phyloP scores from a whole-genome alignment of 805 yeast genomes.

The Candida nonsorbophila region DNA sequence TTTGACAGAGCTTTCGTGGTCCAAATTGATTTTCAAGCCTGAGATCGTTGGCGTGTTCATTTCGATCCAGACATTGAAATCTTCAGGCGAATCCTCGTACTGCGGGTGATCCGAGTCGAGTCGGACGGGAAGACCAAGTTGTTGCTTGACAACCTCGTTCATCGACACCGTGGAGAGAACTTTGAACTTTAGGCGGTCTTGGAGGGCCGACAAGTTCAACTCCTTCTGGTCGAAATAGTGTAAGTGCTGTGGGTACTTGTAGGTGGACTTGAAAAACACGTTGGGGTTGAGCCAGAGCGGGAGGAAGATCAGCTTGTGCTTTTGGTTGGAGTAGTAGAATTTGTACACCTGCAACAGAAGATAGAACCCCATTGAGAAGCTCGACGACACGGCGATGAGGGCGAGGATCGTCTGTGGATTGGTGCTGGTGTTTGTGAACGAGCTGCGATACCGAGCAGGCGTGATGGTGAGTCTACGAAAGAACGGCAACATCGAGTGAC shows the following conservation, averaged over 20 bases:
- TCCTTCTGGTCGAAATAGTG: slow-evolving; percentile 21
- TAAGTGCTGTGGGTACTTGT: slow-evolving; percentile 16
- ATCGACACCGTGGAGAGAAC: too few species aligned
- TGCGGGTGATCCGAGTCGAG: not conserved
- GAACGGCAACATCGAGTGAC: too few species aligned
- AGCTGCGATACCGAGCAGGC: too few species aligned
- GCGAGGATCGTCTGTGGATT: slow-evolving; percentile 7
- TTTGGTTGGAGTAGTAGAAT: slow-evolving; percentile 4
- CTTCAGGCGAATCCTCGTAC: too few species aligned
- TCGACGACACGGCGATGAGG: slow-evolving; percentile 6
- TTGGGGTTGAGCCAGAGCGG: slow-evolving; percentile 22
- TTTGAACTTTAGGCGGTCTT: too few species aligned
- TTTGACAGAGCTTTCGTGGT: not conserved
- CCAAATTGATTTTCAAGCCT: slow-evolving; percentile 3
- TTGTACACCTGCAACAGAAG: slow-evolving; percentile 6
- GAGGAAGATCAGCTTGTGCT: slow-evolving; percentile 12
- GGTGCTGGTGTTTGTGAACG: slow-evolving; percentile 3
- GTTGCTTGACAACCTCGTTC: too few species aligned
- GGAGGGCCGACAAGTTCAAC: slow-evolving; percentile 15
- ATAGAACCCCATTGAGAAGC: slow-evolving; percentile 9
- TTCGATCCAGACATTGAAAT: slow-evolving; percentile 4
- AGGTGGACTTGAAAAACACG: slow-evolving; percentile 22
- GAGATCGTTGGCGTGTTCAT: slow-evolving; percentile 8
- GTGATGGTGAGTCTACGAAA: too few species aligned
- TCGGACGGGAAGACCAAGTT: too few species aligned